Base-by-base conservation (phyloP, 441 rosid genomes). In the Geranium incanum region DNA sequence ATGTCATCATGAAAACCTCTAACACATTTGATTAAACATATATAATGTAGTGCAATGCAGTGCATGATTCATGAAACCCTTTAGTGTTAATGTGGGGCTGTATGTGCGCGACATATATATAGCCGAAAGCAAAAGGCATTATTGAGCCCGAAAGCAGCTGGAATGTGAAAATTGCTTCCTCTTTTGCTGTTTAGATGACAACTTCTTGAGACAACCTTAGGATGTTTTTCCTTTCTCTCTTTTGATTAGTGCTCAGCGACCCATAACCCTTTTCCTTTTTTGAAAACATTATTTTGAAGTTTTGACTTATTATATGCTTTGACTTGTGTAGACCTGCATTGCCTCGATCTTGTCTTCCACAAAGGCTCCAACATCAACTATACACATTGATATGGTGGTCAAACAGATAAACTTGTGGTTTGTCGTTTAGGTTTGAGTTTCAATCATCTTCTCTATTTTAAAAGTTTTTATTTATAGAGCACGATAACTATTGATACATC, bases 121-220 rank as follows among this genome's bases (percentile, higher is more conserved):
- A 66, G 81, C 84, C 79, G 84, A 81, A 78, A 81, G 81, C 69
- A 70, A 55, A 74, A 74, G 71, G 73, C 15, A 28, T 66, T 6
- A 28, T 59, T 6, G 68, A 74, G 48, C 68, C 72, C 75, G 33
- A 41, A 41, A 41, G 72, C 15, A 41, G 72, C 15, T 68, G 41
- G 41, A 33, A 13, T 41, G 48, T 41, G n/a, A 11, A 48, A 48
- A 13, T 12, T 12, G n/a, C 12, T 12, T 48, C n/a, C 52, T 71
- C 69, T 68, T 68, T 66, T 68, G 69, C 70, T 69, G 39, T 57
- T 70, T 62, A 41, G 41, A 21, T 21, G 21, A 75, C 52, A 48
- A 43, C 15, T 12, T 66, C 5, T 65, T 16, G 16, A 13, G 62
- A 66, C 19, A 21, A 12, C n/a, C 57, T 50, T 8, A 0, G 57